Evolutionary conservation across 2,329 filamentous ascomycete species (phyloP), one percentile per base, ranked within the genome.

Genomic region (Lecanicillium sp.): DNA sequence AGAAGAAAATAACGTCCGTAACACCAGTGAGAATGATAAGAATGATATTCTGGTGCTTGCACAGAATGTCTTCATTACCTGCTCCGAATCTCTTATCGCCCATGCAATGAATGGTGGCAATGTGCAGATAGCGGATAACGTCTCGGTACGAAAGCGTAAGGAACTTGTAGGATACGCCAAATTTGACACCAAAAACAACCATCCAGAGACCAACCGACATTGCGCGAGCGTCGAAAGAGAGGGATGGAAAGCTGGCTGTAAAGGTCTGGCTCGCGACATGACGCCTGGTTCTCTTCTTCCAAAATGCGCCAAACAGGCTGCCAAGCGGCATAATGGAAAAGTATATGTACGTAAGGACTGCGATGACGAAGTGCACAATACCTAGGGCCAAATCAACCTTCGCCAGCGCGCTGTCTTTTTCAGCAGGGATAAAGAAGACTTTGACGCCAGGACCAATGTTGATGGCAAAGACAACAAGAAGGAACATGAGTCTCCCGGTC

Each of bases 231-330:
- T 96, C 96, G 40, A 92, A 90, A 29, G 73, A 69, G 11, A 98
- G 79, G 12, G 77, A 80, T 5, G 92, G 87, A 61, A 82, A 98
- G 60, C 89, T 95, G 22, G 92, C 92, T 0, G 92, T 98, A 59
- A 98, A 98, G 0, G 92, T 98, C 65, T 98, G 92, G 56, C 89
- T 97, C 34, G 92, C 92, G 40, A 97, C 90, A 47, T 97, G 98
- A 46, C 83, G 83, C 35, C 92, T 81, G 12, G 86, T 87, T 56
- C 94, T 90, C 64, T 87, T 89, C 39, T 84, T 90, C 52, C 98
- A 60, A 61, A 98, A 98, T 63, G 88, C 97, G 44, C 92, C 92
- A 47, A 97, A 98, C 2, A 98, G 70, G 39, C 84, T 90, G 45
- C 92, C 92, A 0, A 98, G 72, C 4, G 92, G 92, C 87, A 96